Evolutionary conservation across 2,329 filamentous ascomycete genomes (phyloP).

Genomic region (Penicillium janthinellum): DNA sequence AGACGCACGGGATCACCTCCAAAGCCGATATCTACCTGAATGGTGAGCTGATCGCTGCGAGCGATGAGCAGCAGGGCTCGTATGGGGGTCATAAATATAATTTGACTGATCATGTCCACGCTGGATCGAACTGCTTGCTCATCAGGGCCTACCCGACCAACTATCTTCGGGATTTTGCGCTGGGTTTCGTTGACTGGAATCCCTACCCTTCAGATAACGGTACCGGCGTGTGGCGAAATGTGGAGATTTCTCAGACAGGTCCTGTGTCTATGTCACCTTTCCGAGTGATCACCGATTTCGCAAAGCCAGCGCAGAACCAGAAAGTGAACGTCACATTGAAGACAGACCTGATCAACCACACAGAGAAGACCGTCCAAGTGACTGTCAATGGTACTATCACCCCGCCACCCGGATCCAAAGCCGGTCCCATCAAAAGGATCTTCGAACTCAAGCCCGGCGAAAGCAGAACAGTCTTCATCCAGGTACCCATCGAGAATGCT

Average conservation of each 20-base stretch:
- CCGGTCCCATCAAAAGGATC: conserved; percentile 30
- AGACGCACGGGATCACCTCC: conserved; percentile 63
- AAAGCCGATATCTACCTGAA: conserved; percentile 64
- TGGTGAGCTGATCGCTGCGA: conserved; percentile 54
- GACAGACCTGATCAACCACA: conserved; percentile 41
- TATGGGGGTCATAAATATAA: conserved; percentile 61
- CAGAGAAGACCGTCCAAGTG: conserved; percentile 20
- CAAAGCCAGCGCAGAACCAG: conserved; percentile 34
- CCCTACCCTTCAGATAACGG: conserved; percentile 64
- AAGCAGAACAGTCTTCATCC: conserved; percentile 44
- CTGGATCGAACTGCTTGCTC: conserved; percentile 53
- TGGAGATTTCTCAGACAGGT: conserved; percentile 59
- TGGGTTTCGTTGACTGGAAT: conserved; percentile 66
- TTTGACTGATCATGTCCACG: conserved; percentile 48
- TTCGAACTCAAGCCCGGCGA: conserved; percentile 44
- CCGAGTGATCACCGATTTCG: conserved; percentile 50
- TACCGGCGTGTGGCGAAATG: conserved; percentile 63
- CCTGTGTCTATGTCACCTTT: conserved; percentile 49
- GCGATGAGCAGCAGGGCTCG: conserved; percentile 55
- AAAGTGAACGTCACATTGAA: conserved; percentile 46
- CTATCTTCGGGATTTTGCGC: conserved; percentile 60
- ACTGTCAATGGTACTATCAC: conserved; percentile 27
- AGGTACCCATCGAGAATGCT: conserved; percentile 46
- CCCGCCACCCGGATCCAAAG: conserved; percentile 13
- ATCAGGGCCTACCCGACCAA: conserved; percentile 60